These are phyloP conservation scores for Blastocystis sp. DNA, from an alignment of 352 stramenopile species.

Conservation along the genomic window DNA sequence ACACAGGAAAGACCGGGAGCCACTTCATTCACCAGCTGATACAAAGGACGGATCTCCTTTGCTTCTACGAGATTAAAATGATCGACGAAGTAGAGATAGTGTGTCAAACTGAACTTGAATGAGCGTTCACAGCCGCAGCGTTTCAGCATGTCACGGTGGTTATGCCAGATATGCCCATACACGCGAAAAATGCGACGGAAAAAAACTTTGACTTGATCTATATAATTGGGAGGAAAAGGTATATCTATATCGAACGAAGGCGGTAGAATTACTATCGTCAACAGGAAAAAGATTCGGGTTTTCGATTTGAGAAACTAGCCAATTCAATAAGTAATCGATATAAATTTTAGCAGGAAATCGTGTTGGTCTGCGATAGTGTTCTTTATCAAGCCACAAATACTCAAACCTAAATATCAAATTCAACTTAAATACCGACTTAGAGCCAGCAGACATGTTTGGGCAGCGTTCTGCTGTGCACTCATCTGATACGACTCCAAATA, in stretches of 20 bases:
- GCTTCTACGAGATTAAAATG: conserved; percentile 14
- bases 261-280: background rate
- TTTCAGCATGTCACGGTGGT: background rate
- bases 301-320: conserved; percentile 3
- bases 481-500: conserved; percentile 25
- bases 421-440: background rate
- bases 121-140: background rate
- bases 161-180: conserved; percentile 32
- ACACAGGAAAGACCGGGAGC: background rate
- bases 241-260: background rate
- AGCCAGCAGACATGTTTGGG: conserved; percentile 32
- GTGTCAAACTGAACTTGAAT: conserved; percentile 45
- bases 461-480: conserved; percentile 22
- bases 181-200: conserved; percentile 12
- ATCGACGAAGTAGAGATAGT: conserved; percentile 47
- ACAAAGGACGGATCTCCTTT: background rate
- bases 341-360: conserved; percentile 9
- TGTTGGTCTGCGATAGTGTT: background rate
- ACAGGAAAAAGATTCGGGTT: conserved; percentile 24
- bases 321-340: conserved; percentile 56
- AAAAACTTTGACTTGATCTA: background rate
- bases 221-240: conserved; percentile 21
- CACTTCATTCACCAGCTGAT: background rate
- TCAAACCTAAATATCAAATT: background rate
- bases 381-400: conserved; percentile 29